Percentiles rank a stretch among this genome's conserved stretches.
These are phyloP conservation scores for Arachis monticola DNA, from an alignment of 331 rosid species.

Conservation along the genomic window DNA sequence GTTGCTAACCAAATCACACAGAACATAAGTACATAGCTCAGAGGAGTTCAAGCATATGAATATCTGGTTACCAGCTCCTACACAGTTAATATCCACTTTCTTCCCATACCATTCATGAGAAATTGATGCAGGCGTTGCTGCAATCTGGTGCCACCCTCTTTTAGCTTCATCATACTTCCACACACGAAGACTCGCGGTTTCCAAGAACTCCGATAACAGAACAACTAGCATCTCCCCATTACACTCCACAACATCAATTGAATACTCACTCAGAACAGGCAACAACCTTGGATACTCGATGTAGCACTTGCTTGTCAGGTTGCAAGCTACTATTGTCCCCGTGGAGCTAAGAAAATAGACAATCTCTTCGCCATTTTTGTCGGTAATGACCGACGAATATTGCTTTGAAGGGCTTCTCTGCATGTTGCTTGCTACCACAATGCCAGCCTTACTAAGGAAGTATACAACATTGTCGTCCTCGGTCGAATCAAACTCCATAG, in stretches of 20 bases:
- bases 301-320: slow-evolving; percentile 59
- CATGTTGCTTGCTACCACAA: slow-evolving; percentile 72
- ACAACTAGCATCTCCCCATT: slow-evolving; percentile 78
- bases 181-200: slow-evolving; percentile 66
- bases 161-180: slow-evolving; percentile 67
- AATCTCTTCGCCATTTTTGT: slow-evolving; percentile 54
- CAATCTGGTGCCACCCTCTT: slow-evolving; percentile 68
- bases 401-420: slow-evolving; percentile 91
- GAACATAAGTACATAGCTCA: slow-evolving; percentile 56
- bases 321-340: slow-evolving; percentile 73
- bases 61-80: slow-evolving; percentile 70
- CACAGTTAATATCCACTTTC: slow-evolving; percentile 87
- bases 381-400: slow-evolving; percentile 70
- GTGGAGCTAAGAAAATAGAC: slow-evolving; percentile 75
- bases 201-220: slow-evolving; percentile 72
- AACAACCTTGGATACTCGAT: slow-evolving; percentile 74
- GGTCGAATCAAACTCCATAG: slow-evolving; percentile 46
- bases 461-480: slow-evolving; percentile 75
- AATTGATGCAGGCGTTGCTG: slow-evolving; percentile 78
- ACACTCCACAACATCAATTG: slow-evolving; percentile 84
- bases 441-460: slow-evolving; percentile 77
- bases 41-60: slow-evolving; percentile 71
- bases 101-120: slow-evolving; percentile 81
- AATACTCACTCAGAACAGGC: slow-evolving; percentile 74
- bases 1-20: slow-evolving; percentile 63